Conservation (phyloP, 2,329 filamentous ascomycete genomes). For the Ophiosphaerella korrae region DNA sequence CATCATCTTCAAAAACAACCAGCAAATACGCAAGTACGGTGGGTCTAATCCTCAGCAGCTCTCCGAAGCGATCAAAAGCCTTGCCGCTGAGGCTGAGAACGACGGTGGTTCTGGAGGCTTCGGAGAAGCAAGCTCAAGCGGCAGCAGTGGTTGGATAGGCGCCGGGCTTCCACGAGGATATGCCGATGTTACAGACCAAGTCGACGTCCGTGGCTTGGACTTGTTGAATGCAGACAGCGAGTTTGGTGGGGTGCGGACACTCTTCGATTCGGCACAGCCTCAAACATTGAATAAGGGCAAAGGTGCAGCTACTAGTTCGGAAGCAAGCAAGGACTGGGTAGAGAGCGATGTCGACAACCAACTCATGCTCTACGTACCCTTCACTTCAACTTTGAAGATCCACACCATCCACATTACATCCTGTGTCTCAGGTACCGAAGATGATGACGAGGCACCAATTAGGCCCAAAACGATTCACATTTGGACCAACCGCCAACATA, state of each 20-base stretch:
- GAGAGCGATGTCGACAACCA: conserved; percentile 98
- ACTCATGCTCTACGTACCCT: conserved; percentile 89
- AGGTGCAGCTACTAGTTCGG: conserved; percentile 60
- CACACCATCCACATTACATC: conserved; percentile 89
- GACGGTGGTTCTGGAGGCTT: conserved; percentile 50
- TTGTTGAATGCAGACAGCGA: conserved; percentile 85
- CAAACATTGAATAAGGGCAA: conserved; percentile 60
- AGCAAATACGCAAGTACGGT: conserved; percentile 69
- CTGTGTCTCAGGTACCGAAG: conserved; percentile 62
- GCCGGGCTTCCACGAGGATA: conserved; percentile 80
- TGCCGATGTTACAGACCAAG: conserved; percentile 77
- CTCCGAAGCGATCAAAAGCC: conserved; percentile 70
- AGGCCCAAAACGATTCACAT: conserved; percentile 83
- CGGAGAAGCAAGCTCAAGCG: conserved; percentile 50
- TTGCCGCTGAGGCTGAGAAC: conserved; percentile 67
- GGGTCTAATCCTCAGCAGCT: conserved; percentile 77
- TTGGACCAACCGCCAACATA: conserved; percentile 86
- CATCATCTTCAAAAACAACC: conserved; percentile 74
- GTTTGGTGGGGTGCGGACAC: conserved; percentile 70
- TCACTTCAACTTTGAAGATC: conserved; percentile 85
- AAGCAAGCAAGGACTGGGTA: conserved; percentile 76
- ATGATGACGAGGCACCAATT: conserved; percentile 76
- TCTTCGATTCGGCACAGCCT: conserved; percentile 75
- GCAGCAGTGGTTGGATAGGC: conserved; percentile 69
- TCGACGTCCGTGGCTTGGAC: conserved; percentile 81